Percentiles rank a stretch among this genome's conserved stretches.
Evolutionary conservation across 441 rosid genomes (phyloP).

Genomic region (Monsonia emarginata): DNA sequence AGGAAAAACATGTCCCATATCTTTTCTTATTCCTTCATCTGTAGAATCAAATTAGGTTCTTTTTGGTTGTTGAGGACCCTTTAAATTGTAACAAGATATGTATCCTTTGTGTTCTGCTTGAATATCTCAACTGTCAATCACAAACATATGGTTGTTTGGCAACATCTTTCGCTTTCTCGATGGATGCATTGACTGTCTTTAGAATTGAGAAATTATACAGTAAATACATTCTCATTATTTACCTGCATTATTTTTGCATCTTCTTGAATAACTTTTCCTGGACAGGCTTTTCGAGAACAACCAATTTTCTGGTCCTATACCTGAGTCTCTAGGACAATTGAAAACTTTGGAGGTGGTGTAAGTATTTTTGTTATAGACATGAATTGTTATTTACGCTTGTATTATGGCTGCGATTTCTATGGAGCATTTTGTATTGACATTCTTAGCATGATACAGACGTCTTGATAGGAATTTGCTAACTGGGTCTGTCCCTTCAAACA

Average conservation of each 20-base stretch:
- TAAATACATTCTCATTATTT: background rate
- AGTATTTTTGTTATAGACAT: constrained; percentile 27
- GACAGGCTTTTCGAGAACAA: constrained; percentile 63
- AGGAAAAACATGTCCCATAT: no score
- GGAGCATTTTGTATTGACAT: background rate
- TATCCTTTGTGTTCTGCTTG: no score
- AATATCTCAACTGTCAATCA: no score
- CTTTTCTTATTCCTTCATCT: no score
- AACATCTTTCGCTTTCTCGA: no score
- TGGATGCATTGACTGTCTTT: no score
- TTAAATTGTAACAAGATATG: no score
- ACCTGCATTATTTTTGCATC: background rate
- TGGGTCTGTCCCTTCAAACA: constrained; percentile 40
- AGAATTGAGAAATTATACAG: no score
- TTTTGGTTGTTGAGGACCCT: no score
- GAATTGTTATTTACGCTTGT: background rate
- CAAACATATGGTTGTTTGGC: no score
- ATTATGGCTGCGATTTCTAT: background rate
- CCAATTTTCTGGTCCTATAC: constrained; percentile 42
- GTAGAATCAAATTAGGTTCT: no score
- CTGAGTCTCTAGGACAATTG: constrained; percentile 54
- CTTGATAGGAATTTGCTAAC: constrained; percentile 48
- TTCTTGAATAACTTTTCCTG: background rate
- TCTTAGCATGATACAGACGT: constrained; percentile 35
- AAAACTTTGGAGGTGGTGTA: constrained; percentile 46